Base-by-base conservation (phyloP, 73 alveolate genomes). In the Paramecium pentaurelia region DNA sequence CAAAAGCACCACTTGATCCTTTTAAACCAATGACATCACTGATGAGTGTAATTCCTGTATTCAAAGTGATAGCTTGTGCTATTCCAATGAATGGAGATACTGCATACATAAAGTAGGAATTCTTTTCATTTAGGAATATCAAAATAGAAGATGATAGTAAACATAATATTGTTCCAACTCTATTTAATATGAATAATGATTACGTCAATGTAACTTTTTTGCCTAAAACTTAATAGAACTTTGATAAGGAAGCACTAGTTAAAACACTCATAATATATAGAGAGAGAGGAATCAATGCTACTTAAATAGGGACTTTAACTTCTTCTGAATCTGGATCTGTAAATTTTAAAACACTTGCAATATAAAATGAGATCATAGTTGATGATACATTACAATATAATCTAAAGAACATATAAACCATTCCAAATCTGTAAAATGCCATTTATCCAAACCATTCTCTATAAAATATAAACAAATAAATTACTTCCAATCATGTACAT, bases 11-110 rank as follows among this genome's bases (percentile, higher is more conserved):
- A 60, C 97, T 93, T 14, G 93, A 83, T 28, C 95, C 97, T 49
- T 92, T 93, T 16, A 93, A 68, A 9, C 98, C 98, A 49, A 96
- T 96, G 18, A 96, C 98, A 90, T 96, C 98, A 59, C 96, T 92
- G 38, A 95, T 95, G 10, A 92, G 49, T 51, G 94, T 92, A 6
- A 95, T 95, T 4, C 96, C 97, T 11, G 97, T 95, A 68, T 95
- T 95, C 20, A 93, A 49, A 85, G 92, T 83, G n/a, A 95, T 93
- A 5, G 97, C 97, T 36, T 92, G 54, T 18, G 96, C 97, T 0
- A 93, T 77, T 1, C 97, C 97, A 75, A 86, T 88, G 3, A 95
- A 40, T 30, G 95, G 77, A 10, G 97, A 60, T 7, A 92, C 77
- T 12, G 42, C 94, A 77, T 95, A 95, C 70, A 95, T 95, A 42